Evolutionary conservation across 108 stramenopile species (phyloP).

Genomic region (Cyclotella sp.): DNA sequence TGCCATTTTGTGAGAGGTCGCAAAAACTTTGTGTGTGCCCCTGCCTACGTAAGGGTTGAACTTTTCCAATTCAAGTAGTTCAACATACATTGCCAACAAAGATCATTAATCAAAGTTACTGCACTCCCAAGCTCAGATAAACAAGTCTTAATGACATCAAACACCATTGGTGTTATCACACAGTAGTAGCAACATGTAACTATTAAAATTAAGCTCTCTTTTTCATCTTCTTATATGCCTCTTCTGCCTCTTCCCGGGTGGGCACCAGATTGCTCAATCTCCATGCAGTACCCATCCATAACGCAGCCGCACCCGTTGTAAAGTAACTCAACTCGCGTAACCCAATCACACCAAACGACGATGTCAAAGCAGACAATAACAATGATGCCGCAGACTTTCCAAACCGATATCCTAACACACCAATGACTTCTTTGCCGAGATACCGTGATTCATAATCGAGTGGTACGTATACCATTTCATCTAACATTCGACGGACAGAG

Average conservation of each 20-base stretch:
- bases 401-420: slow-evolving; percentile 60
- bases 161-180: no score
- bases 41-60: no score
- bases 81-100: no score
- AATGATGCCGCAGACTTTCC: slow-evolving; percentile 58
- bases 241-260: slow-evolving; percentile 77
- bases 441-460: slow-evolving; percentile 87
- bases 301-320: slow-evolving; percentile 55
- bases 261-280: slow-evolving; percentile 74
- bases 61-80: no score
- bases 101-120: no score
- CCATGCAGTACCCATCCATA: slow-evolving; percentile 76
- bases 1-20: no score
- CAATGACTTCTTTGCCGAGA: slow-evolving; percentile 73
- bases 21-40: no score
- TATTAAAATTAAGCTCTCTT: not conserved
- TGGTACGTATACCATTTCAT: slow-evolving; percentile 87
- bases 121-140: no score
- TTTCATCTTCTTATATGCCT: slow-evolving; percentile 52
- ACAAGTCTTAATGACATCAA: no score
- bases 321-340: slow-evolving; percentile 70
- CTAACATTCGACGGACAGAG: slow-evolving; percentile 84
- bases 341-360: slow-evolving; percentile 55
- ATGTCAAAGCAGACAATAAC: slow-evolving; percentile 47
- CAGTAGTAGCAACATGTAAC: not conserved